Conservation (phyloP, 2,329 filamentous ascomycete species). For the Pseudogymnoascus sp. region DNA sequence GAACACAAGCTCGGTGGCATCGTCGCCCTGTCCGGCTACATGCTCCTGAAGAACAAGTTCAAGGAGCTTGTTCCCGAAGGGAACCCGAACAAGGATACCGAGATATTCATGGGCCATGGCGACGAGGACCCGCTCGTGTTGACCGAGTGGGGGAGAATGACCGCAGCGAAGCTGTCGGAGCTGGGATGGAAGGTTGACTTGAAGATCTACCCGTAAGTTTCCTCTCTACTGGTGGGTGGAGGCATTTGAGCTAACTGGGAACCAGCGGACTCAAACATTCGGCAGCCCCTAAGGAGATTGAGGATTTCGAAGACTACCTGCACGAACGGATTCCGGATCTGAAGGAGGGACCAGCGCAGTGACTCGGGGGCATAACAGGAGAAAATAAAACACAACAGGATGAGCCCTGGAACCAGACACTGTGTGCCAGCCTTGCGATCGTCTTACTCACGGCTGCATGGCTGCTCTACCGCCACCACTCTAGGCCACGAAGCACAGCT, state of each 20-base stretch:
- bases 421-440: background rate
- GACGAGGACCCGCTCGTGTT: slow-evolving; percentile 65
- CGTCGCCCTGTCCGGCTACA: slow-evolving; percentile 74
- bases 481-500: background rate
- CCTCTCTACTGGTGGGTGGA: background rate
- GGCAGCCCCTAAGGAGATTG: slow-evolving; percentile 68
- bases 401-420: background rate
- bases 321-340: slow-evolving; percentile 37
- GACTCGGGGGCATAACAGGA: background rate
- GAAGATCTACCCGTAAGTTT: slow-evolving; percentile 62
- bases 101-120: slow-evolving; percentile 88
- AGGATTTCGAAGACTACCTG: slow-evolving; percentile 64
- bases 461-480: background rate
- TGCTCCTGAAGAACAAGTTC: slow-evolving; percentile 61
- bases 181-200: slow-evolving; percentile 68
- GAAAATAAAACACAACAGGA: background rate
- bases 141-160: slow-evolving; percentile 58
- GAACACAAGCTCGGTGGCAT: slow-evolving; percentile 75
- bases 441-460: background rate
- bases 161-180: slow-evolving; percentile 57
- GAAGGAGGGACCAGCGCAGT: slow-evolving; percentile 25
- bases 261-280: slow-evolving; percentile 63
- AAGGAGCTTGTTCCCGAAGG: slow-evolving; percentile 46
- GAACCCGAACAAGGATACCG: slow-evolving; percentile 63
- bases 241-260: background rate